phyloP scores from a whole-genome alignment of 2,329 filamentous ascomycete species.

The Venturiaceae sp. region DNA sequence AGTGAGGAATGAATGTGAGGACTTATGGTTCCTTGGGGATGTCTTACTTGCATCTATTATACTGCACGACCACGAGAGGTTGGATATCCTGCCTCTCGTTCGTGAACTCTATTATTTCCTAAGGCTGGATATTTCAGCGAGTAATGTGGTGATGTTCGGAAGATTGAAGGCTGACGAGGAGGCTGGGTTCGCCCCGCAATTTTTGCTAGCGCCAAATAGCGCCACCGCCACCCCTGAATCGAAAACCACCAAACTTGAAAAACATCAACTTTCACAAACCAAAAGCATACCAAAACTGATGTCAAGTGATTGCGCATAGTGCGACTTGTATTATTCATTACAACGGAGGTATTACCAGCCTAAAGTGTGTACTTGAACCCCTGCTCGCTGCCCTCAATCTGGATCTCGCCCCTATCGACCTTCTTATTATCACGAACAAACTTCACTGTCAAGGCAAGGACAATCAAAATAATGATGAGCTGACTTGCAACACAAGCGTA shows the following conservation, averaged over 20 bases:
- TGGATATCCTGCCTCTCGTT: not conserved
- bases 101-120: conserved; percentile 8
- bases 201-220: too few relatives aligned
- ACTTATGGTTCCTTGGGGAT: not conserved
- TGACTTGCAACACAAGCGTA: conserved; percentile 28
- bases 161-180: not conserved
- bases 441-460: conserved; percentile 20
- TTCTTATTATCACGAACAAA: conserved; percentile 26
- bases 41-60: not conserved
- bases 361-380: conserved; percentile 9
- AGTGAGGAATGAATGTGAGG: not conserved
- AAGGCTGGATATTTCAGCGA: conserved; percentile 16
- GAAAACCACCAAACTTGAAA: too few relatives aligned
- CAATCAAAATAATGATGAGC: conserved; percentile 23
- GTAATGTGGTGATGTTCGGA: conserved; percentile 20
- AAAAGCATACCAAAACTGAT: not conserved
- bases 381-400: conserved; percentile 22
- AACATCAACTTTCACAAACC: too few relatives aligned
- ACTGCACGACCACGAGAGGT: not conserved
- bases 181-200: too few relatives aligned
- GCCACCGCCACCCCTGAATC: too few relatives aligned
- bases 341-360: not conserved
- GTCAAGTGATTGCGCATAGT: not conserved
- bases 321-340: not conserved
- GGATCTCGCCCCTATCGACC: conserved; percentile 29